Base-by-base conservation (phyloP, 495 filamentous ascomycete genomes). In the Bacidia gigantensis region DNA sequence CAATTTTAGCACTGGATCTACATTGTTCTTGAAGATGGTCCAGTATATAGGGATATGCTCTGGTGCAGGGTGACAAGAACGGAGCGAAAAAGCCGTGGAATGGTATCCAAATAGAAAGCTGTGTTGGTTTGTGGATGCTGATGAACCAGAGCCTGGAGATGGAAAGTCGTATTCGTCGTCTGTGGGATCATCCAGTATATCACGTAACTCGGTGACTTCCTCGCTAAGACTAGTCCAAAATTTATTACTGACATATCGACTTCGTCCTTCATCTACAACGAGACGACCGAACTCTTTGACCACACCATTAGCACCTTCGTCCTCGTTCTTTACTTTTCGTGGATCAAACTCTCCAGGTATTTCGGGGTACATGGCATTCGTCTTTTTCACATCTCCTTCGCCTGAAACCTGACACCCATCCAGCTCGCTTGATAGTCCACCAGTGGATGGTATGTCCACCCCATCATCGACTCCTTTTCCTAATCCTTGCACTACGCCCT, bases 171-270 rank as follows among this genome's bases (percentile, higher is more conserved):
- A 82, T 12, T 78, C 75, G 7, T 87, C 81, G 18, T 87, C 85
- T 11, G 76, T 80, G 21, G 78, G 73, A 52, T 77, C 70, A 49
- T 85, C 76, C 0, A 87, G 76, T 21, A 86, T 81, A 55, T 79
- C 76, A 48, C 82, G 79, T 26, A 90, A 71, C 59, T 84, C 81
- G 58, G 84, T 81, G 32, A 90, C 87, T 77, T 96, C 87, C 53
- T 90, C 86, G 46, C 81, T 86, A 42, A 96, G 70, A 55, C 78
- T 86, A n/a, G 83, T 80, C 89, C 89, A 96, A 48, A 95, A 86
- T 14, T 80, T 81, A 65, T 83, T 89, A 63, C 85, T 89, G 53
- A 95, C 82, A 67, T 96, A 96, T 61, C 86, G 74, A 58, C 60
- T 86, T 57, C 78, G 80, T 2, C 83, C 82, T 58, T 93, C 84